Percentiles rank a stretch among this genome's conserved stretches.
These are phyloP conservation scores for Saitozyma sp. DNA, from an alignment of 768 basidiomycete genomes.

Conservation along the genomic window DNA sequence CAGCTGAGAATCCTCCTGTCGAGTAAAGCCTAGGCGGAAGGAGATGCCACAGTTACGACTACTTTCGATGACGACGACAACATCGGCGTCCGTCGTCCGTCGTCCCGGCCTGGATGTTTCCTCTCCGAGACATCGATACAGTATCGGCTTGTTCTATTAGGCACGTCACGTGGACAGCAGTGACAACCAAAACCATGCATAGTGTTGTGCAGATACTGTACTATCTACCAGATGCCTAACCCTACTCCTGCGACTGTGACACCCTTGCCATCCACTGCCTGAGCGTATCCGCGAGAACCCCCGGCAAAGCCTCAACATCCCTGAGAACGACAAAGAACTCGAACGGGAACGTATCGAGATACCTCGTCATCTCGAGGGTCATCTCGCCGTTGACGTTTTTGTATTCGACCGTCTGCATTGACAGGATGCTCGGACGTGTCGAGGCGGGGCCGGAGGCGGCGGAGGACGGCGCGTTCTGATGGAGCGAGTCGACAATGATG, in stretches of 20 bases:
- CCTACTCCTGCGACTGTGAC: slow-evolving; percentile 44
- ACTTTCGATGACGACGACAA: too few species aligned
- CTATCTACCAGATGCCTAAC: too few species aligned
- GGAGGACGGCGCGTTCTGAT: slow-evolving; percentile 29
- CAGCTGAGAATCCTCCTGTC: not conserved
- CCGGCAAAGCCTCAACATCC: slow-evolving; percentile 85
- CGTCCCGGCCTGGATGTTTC: too few species aligned
- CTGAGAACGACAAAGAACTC: slow-evolving; percentile 92
- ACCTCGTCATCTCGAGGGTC: slow-evolving; percentile 83
- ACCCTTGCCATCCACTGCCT: slow-evolving; percentile 66
- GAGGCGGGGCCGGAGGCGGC: slow-evolving; percentile 11
- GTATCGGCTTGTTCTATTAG: too few species aligned
- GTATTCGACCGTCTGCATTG: slow-evolving; percentile 89
- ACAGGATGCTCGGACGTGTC: slow-evolving; percentile 71
- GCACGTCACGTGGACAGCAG: too few species aligned
- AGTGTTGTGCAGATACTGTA: too few species aligned
- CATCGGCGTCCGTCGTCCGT: too few species aligned
- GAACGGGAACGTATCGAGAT: slow-evolving; percentile 95
- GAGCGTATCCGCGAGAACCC: slow-evolving; percentile 80
- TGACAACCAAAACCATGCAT: too few species aligned
- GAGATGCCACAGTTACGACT: too few species aligned
- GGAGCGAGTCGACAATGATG: slow-evolving; percentile 85
- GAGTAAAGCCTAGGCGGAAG: too few species aligned
- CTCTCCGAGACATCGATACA: too few species aligned
- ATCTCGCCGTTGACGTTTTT: slow-evolving; percentile 64